These are phyloP conservation scores for Myxozyma kluyveri DNA, from an alignment of 805 yeast genomes.

Conservation along the genomic window DNA sequence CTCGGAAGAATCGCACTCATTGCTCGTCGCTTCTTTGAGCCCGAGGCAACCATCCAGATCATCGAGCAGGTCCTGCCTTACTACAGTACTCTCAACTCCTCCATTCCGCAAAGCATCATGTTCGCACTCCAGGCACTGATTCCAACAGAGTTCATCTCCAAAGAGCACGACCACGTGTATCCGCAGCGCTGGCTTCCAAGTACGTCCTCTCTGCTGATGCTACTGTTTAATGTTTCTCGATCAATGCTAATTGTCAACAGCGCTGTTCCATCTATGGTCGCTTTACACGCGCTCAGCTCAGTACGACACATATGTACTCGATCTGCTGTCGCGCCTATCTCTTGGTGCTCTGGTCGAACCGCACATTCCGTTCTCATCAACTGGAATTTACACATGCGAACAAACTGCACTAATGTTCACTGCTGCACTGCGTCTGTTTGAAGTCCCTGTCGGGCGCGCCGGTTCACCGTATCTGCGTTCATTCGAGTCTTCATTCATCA, in stretches of 20 bases:
- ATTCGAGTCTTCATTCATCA: not conserved
- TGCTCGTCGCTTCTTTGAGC: slow-evolving; percentile 33
- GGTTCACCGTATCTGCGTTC: slow-evolving; percentile 41
- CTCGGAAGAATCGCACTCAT: slow-evolving; percentile 22
- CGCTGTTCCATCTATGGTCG: slow-evolving; percentile 73
- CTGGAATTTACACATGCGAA: slow-evolving; percentile 60
- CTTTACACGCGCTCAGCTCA: slow-evolving; percentile 48
- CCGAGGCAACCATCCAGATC: slow-evolving; percentile 25
- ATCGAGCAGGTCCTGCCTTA: slow-evolving; percentile 34
- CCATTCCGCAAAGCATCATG: slow-evolving; percentile 9
- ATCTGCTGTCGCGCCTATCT: slow-evolving; percentile 61
- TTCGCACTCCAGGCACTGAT: slow-evolving; percentile 8
- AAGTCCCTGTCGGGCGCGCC: slow-evolving; percentile 50
- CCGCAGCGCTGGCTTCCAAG: slow-evolving; percentile 26
- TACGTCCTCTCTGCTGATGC: slow-evolving; percentile 2
- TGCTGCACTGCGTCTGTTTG: slow-evolving; percentile 41
- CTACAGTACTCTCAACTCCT: slow-evolving; percentile 11
- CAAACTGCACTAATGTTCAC: slow-evolving; percentile 65
- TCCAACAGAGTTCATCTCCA: slow-evolving; percentile 11
- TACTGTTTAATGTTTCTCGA: not conserved
- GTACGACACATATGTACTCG: slow-evolving; percentile 63
- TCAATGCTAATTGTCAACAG: slow-evolving; percentile 7
- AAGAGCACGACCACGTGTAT: slow-evolving; percentile 1
- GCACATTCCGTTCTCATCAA: slow-evolving; percentile 44
- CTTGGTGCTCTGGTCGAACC: slow-evolving; percentile 38